Evolutionary conservation across 2,329 filamentous ascomycete genomes (phyloP).

Genomic region (Dendryphion nanum): DNA sequence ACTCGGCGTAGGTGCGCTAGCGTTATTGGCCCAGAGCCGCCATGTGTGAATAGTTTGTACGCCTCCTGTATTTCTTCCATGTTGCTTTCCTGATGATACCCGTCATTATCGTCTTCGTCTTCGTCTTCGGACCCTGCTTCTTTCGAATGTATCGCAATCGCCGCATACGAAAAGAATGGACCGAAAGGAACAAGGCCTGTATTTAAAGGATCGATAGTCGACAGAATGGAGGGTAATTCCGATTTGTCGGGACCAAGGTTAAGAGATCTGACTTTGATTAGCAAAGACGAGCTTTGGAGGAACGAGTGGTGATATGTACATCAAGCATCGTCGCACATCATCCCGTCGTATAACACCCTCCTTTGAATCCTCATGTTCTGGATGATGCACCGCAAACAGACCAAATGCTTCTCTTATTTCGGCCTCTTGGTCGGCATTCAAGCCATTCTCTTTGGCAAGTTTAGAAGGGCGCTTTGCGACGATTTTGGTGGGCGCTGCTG

Average conservation of each 20-base stretch:
- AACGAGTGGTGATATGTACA: conserved; percentile 42
- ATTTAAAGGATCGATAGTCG: conserved; percentile 77
- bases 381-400: conserved; percentile 60
- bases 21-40: conserved; percentile 65
- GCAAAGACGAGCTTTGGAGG: background rate
- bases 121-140: conserved; percentile 21
- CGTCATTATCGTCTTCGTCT: conserved; percentile 47
- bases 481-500: conserved; percentile 16
- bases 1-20: conserved; percentile 75
- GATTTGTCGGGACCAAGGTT: conserved; percentile 65
- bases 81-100: conserved; percentile 29
- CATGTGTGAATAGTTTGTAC: conserved; percentile 73
- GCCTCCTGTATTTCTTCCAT: conserved; percentile 77
- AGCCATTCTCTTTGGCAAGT: conserved; percentile 87
- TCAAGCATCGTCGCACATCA: conserved; percentile 49
- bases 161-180: conserved; percentile 83
- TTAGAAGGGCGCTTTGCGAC: conserved; percentile 65
- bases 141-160: conserved; percentile 69
- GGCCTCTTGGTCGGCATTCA: conserved; percentile 78
- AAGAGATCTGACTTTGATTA: conserved; percentile 63
- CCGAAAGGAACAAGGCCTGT: conserved; percentile 77
- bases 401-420: conserved; percentile 90
- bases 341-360: conserved; percentile 42
- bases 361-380: conserved; percentile 68
- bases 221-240: conserved; percentile 74